A percentile compares a stretch with the other conserved stretches of the same genome.
These are phyloP conservation scores for Mucor mucedo DNA, from an alignment of 371 early-diverging fungal genomes.

Conservation along the genomic window DNA sequence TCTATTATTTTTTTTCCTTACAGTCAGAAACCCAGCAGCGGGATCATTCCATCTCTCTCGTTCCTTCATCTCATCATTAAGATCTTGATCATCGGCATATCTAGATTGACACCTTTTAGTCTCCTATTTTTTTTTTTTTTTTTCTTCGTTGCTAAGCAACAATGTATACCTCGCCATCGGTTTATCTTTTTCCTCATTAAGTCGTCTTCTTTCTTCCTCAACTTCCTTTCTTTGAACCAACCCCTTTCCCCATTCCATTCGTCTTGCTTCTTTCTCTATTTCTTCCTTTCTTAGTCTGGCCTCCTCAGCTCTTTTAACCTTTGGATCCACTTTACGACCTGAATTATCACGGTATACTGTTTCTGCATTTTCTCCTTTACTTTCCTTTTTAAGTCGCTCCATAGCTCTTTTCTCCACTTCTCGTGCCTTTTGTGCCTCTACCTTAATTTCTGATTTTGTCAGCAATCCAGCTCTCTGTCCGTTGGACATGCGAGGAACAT, in stretches of 20 bases:
- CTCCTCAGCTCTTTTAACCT: constrained; percentile 65
- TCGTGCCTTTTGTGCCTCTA: constrained; percentile 54
- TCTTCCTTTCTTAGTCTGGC: constrained; percentile 58
- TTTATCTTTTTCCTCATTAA: constrained; percentile 63
- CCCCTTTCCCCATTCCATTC: constrained; percentile 83
- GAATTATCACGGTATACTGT: constrained; percentile 80
- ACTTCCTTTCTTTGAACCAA: constrained; percentile 68
- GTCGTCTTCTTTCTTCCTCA: constrained; percentile 48
- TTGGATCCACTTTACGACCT: constrained; percentile 77
- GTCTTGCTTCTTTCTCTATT: constrained; percentile 67
- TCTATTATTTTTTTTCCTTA: constrained; percentile 25
- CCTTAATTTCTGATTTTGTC: constrained; percentile 53
- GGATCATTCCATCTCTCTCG: constrained; percentile 73
- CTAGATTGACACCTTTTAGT: constrained; percentile 21
- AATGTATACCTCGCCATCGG: constrained; percentile 63
- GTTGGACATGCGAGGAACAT: constrained; percentile 54
- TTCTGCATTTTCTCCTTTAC: constrained; percentile 64
- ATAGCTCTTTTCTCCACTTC: constrained; percentile 39
- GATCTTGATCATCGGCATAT: constrained; percentile 67
- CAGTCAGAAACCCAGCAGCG: constrained; percentile 67
- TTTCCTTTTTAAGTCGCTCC: constrained; percentile 36
- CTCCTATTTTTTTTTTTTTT: not conserved
- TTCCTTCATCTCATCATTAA: constrained; percentile 66
- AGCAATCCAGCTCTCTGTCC: constrained; percentile 63
- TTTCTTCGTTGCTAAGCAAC: not conserved